Conservation (phyloP, 2,329 filamentous ascomycete genomes). For the Xylogone sp. region DNA sequence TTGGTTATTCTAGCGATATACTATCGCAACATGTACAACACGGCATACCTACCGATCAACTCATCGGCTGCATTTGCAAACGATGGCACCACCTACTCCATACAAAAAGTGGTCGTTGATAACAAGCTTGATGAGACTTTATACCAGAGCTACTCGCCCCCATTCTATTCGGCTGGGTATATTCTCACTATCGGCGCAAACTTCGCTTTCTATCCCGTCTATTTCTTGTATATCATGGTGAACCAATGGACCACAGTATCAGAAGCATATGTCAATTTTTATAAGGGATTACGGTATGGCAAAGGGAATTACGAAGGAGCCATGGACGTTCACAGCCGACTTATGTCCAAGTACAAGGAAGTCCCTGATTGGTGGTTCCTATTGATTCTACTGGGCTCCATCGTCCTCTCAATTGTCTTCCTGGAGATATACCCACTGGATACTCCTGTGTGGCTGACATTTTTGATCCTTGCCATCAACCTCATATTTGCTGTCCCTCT, state of each 20-base stretch:
- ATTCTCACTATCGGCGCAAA: conserved; percentile 38
- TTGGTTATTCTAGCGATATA: conserved; percentile 17
- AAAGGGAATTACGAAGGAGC: conserved; percentile 38
- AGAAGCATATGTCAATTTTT: conserved; percentile 32
- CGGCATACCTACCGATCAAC: conserved; percentile 46
- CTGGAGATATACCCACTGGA: conserved; percentile 13
- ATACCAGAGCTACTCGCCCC: conserved; percentile 40
- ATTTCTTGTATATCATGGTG: conserved; percentile 39
- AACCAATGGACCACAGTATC: conserved; percentile 37
- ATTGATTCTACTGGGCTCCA: conserved; percentile 31
- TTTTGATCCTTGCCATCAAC: conserved; percentile 30
- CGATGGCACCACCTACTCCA: conserved; percentile 35
- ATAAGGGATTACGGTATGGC: conserved; percentile 31
- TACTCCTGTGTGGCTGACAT: conserved; percentile 18
- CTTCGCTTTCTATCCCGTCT: conserved; percentile 41
- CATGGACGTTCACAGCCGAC: conserved; percentile 38
- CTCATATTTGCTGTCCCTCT: conserved; percentile 33
- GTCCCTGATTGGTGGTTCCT: conserved; percentile 49
- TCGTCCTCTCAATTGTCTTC: conserved; percentile 31
- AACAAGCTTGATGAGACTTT: conserved; percentile 34
- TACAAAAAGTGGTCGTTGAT: conserved; percentile 19
- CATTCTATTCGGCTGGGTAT: conserved; percentile 40
- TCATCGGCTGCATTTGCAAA: conserved; percentile 42
- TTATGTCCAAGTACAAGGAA: conserved; percentile 41
- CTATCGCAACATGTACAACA: conserved; percentile 33